These are phyloP conservation scores for Rubia tinctorum DNA, from an alignment of 305 asterid species.

Conservation along the genomic window DNA sequence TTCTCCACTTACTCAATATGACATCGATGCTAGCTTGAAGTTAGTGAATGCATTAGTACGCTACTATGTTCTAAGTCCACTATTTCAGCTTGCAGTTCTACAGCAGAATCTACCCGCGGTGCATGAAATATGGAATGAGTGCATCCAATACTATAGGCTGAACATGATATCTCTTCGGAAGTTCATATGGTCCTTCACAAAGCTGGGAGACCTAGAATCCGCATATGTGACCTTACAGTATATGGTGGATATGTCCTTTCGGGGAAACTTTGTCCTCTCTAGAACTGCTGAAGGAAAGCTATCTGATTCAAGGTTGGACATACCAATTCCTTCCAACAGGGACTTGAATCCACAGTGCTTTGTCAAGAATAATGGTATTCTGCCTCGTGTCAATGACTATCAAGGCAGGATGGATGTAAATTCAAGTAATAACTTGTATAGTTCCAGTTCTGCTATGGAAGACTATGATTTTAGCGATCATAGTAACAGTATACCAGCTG, in stretches of 20 bases:
- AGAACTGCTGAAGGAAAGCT: constrained; percentile 53
- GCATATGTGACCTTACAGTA: constrained; percentile 65
- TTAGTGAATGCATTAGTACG: neutral
- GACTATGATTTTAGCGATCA: constrained; percentile 20
- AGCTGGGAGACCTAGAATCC: constrained; percentile 72
- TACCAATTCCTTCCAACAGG: constrained; percentile 53
- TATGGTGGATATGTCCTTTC: constrained; percentile 54
- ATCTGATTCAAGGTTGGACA: constrained; percentile 43
- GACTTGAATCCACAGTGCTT: constrained; percentile 26
- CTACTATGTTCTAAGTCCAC: constrained; percentile 26
- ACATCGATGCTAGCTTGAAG: neutral
- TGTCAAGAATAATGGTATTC: constrained; percentile 18
- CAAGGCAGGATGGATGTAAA: constrained; percentile 21
- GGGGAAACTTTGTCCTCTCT: constrained; percentile 26
- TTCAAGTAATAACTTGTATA: constrained; percentile 19
- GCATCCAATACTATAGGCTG: constrained; percentile 40
- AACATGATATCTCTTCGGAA: constrained; percentile 59
- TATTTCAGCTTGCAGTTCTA: constrained; percentile 88
- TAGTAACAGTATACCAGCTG: constrained; percentile 27
- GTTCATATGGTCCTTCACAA: constrained; percentile 67
- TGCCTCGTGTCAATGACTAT: constrained; percentile 24
- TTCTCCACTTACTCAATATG: neutral
- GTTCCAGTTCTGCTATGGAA: constrained; percentile 24
- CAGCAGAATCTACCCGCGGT: constrained; percentile 60
- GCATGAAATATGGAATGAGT: constrained; percentile 78